Evolutionary conservation across 2,329 filamentous ascomycete genomes (phyloP).

Genomic region (Xylariales sp.): DNA sequence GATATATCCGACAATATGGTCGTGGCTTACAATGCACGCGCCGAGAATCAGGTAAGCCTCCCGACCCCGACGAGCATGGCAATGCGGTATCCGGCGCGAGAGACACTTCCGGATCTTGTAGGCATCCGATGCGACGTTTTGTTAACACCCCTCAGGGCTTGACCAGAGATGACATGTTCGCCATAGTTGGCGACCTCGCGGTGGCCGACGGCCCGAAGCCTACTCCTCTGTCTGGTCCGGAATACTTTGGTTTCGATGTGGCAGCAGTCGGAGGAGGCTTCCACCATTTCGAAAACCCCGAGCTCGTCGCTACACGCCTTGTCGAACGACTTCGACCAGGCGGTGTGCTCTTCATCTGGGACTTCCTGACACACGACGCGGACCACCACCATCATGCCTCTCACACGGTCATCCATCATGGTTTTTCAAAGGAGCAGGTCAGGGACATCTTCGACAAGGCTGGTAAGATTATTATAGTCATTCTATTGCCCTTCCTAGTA

Average conservation of each 20-base stretch:
- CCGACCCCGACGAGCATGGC: neutral
- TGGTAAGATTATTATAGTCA: conserved; percentile 21
- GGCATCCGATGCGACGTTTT: too few relatives aligned
- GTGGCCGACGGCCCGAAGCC: conserved; percentile 41
- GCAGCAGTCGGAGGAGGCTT: conserved; percentile 58
- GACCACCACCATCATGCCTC: conserved; percentile 13
- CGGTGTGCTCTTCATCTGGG: conserved; percentile 63
- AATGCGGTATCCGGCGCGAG: too few relatives aligned
- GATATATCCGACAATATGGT: conserved; percentile 72
- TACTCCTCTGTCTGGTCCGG: conserved; percentile 49
- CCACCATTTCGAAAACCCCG: conserved; percentile 65
- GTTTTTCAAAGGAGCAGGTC: conserved; percentile 59
- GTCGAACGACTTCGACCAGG: conserved; percentile 58
- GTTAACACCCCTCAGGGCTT: conserved; percentile 46
- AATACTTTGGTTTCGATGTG: conserved; percentile 67
- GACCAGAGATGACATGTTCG: conserved; percentile 46
- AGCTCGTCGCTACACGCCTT: conserved; percentile 53
- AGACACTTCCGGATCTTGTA: too few relatives aligned
- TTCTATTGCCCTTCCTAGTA: too few relatives aligned
- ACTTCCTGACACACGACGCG: conserved; percentile 55
- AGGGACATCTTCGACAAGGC: conserved; percentile 58
- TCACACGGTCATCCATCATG: conserved; percentile 41
- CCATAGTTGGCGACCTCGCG: conserved; percentile 54
- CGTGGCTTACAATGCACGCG: conserved; percentile 58
- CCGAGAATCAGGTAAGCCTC: conserved; percentile 43